A percentile compares a stretch with the other conserved stretches of the same genome.
Evolutionary conservation across 176 grass and related monocot species (phyloP).

Genomic region (Zoysia pacifica): DNA sequence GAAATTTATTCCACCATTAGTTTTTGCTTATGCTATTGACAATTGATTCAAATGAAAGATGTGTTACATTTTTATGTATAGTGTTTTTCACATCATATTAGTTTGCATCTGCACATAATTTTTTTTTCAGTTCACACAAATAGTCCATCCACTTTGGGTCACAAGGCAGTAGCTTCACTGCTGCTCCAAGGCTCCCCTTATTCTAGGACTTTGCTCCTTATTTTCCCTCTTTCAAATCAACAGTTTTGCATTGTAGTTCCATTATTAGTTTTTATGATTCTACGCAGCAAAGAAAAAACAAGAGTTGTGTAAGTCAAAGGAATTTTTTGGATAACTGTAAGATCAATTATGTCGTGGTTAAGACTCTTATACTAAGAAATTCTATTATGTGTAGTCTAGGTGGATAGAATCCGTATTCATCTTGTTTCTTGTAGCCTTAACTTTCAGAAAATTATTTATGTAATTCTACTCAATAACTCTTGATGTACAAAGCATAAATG

Average conservation of each 20-base stretch:
- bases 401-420: slow-evolving; percentile 1
- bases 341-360: too few species aligned
- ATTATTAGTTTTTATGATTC: too few species aligned
- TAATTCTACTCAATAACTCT: not conserved
- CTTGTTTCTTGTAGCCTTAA: not conserved
- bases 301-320: too few species aligned
- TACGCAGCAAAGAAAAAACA: too few species aligned
- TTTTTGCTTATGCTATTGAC: not conserved
- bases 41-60: not conserved
- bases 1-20: not conserved
- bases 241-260: too few species aligned
- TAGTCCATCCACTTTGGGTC: too few species aligned
- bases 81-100: not conserved
- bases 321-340: slow-evolving; percentile 15
- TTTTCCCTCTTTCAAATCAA: too few species aligned
- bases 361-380: too few species aligned
- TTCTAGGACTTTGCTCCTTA: too few species aligned
- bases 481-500: slow-evolving; percentile 37
- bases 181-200: too few species aligned
- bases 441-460: not conserved
- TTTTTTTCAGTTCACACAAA: too few species aligned
- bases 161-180: too few species aligned
- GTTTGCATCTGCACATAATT: not conserved
- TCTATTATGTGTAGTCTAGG: not conserved
- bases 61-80: slow-evolving; percentile 3